Base-by-base conservation (phyloP, 768 basidiomycete genomes). In the Suillus bovinus region DNA sequence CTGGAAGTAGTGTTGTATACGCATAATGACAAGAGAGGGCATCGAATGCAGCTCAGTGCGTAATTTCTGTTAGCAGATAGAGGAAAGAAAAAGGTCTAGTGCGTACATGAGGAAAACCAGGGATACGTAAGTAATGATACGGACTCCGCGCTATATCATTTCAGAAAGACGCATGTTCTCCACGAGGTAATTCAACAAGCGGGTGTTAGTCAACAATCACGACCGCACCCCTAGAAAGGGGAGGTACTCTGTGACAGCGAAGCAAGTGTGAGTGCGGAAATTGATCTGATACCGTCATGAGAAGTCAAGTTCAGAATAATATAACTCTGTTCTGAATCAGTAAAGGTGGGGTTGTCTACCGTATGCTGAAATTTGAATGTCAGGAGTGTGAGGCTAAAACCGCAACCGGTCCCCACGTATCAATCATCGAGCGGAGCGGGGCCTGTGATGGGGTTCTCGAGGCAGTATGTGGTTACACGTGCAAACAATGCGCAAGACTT, bases 181-280 rank as follows among this genome's bases (percentile, higher is more conserved):
- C 55, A 56, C 55, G 55, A 56, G 55, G 55, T 56, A 27, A 20
- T 29, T 24, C 16, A 31, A 17, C 38, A 52, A 52, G 50, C 50
- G 50, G 50, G 33, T 52, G 50, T 38, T 56, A 27, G 6, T 38
- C 24, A 56, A 39, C 34, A 41, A 39, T 56, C 55, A 56, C 55
- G 39, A 56, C 24, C 55, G 27, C 38, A 41, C 36, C 17, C 27
- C 36, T 56, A 56, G 38, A 39, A 44, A 14, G 13, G 24, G 54
- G 54, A 22, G 17, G 24, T 17, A 10, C 34, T 55, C 54, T 55
- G 54, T 55, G 54, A 55, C 17, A 33, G 31, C 50, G 50, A 55
- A 55, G 34, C 10, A 22, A 38, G 24, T 55, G 34, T 55, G 54
- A 55, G 54, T 17, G 54, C 54, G 54, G 54, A 55, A 55, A 55